These are phyloP conservation scores for Selenicereus undatus DNA, from an alignment of 148 eudicot species.

Conservation along the genomic window DNA sequence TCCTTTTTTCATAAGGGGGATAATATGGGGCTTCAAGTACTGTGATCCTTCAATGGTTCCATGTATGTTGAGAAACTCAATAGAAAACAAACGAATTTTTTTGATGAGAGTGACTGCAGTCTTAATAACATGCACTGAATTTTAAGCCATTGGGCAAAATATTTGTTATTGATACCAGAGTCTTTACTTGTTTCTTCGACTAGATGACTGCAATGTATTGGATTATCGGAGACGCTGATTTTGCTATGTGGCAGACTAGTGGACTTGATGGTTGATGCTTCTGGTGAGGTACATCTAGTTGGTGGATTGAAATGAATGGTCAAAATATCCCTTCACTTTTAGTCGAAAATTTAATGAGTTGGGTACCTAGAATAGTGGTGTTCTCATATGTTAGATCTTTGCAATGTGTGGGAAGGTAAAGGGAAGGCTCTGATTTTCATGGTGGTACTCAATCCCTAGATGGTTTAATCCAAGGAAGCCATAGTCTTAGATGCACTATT, in stretches of 20 bases:
- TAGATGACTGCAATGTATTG: background rate
- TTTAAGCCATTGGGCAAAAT: background rate
- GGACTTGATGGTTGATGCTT: background rate
- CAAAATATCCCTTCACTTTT: background rate
- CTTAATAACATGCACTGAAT: background rate
- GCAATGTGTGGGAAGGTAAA: too few relatives aligned
- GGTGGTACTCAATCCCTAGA: too few relatives aligned
- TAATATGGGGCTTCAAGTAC: background rate
- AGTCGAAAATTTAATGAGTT: too few relatives aligned
- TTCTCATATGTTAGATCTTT: too few relatives aligned
- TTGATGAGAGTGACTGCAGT: background rate
- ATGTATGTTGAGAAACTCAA: background rate
- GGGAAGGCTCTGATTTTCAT: too few relatives aligned
- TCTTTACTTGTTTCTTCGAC: background rate
- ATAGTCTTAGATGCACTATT: too few relatives aligned
- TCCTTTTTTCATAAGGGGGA: background rate
- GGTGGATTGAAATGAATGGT: too few relatives aligned
- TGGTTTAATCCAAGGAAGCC: too few relatives aligned
- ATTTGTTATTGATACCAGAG: background rate
- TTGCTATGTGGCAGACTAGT: background rate
- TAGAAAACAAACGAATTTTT: background rate
- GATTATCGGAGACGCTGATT: background rate
- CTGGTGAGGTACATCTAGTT: too few relatives aligned
- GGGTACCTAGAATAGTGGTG: too few relatives aligned
- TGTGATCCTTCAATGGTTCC: background rate